Base-by-base conservation (phyloP, 441 rosid genomes). In the Breynia disticha region DNA sequence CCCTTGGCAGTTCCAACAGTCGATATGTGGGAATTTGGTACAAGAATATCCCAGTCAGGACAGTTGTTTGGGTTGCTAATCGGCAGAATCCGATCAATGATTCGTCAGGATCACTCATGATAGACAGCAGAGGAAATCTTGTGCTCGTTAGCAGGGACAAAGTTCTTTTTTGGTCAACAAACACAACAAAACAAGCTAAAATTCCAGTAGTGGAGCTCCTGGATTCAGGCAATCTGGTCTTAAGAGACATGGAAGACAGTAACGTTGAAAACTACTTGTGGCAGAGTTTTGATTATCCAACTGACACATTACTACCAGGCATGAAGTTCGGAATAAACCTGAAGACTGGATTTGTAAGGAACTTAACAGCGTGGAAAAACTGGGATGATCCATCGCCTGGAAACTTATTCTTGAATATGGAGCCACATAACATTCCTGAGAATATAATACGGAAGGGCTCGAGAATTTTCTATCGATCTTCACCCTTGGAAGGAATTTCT, bases 41-140 rank as follows among this genome's bases (percentile, higher is more conserved):
- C 55, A 20, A 21, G 37, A 48, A 16, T 17, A 21, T 55, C 20
- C 16, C 55, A 5, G 54, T 14, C 16, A 20, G n/a, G 22, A 48
- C 50, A 0, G 54, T 54, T 16, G 66, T 62, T 16, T 62, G 66
- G 66, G 66, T 62, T 17, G 66, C 59, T n/a, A 54, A 62, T 19
- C 12, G 66, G 41, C 37, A 12, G 7, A 48, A 7, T 19, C 61
- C 61, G 2, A 50, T 63, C 11, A 41, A 41, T 4, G 47, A 50
- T 20, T 21, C 41, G 19, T 39, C 55, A 10, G 35, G 56, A 1
- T 16, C 47, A 22, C 12, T 63, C 16, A 16, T 19, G 50, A 18
- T 48, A 35, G 20, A 18, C 24, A 11, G 12, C 1, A 24, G 24
- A 12, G 50, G 45, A 0, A 28, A 50, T 1, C 22, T 50, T 3